Conservation (phyloP, 129 eudicot species). For the Dittrichia graveolens region DNA sequence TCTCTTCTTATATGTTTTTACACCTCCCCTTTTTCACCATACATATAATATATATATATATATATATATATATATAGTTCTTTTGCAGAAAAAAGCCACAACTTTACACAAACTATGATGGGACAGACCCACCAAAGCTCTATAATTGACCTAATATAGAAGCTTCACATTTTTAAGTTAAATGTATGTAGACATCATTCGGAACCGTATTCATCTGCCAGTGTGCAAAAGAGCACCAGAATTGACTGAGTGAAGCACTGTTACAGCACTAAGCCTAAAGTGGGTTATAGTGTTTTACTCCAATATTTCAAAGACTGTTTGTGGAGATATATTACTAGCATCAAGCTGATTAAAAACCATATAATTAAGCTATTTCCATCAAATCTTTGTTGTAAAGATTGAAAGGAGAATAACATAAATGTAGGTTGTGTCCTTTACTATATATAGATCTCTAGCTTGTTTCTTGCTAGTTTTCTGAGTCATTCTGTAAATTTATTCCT, state of each 20-base stretch:
- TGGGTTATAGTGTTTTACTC: slow-evolving; percentile 38
- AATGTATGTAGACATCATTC: slow-evolving; percentile 38
- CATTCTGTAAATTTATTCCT: slow-evolving; percentile 21
- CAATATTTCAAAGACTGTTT: slow-evolving; percentile 23
- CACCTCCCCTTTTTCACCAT: slow-evolving; percentile 29
- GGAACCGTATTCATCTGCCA: slow-evolving; percentile 24
- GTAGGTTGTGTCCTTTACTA: slow-evolving; percentile 36
- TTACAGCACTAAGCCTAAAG: slow-evolving; percentile 36
- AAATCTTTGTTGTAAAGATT: slow-evolving; percentile 33
- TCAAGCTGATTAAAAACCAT: slow-evolving; percentile 24
- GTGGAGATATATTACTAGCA: slow-evolving; percentile 19
- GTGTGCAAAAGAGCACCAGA: slow-evolving; percentile 18
- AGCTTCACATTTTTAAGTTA: slow-evolving; percentile 27
- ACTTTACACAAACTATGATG: slow-evolving; percentile 27
- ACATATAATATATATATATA: slow-evolving; percentile 10
- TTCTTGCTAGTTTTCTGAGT: slow-evolving; percentile 2
- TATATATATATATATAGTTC: not conserved
- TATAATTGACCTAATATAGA: slow-evolving; percentile 24
- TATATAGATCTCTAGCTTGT: slow-evolving; percentile 14
- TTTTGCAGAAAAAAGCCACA: slow-evolving; percentile 22
- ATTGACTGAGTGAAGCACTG: slow-evolving; percentile 37
- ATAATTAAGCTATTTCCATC: slow-evolving; percentile 31
- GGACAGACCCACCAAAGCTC: slow-evolving; percentile 34
- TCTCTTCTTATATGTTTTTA: slow-evolving; percentile 22
- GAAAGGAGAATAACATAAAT: slow-evolving; percentile 30